Evolutionary conservation across 139 green algal species (phyloP).

Genomic region (Ulvella scutata): DNA sequence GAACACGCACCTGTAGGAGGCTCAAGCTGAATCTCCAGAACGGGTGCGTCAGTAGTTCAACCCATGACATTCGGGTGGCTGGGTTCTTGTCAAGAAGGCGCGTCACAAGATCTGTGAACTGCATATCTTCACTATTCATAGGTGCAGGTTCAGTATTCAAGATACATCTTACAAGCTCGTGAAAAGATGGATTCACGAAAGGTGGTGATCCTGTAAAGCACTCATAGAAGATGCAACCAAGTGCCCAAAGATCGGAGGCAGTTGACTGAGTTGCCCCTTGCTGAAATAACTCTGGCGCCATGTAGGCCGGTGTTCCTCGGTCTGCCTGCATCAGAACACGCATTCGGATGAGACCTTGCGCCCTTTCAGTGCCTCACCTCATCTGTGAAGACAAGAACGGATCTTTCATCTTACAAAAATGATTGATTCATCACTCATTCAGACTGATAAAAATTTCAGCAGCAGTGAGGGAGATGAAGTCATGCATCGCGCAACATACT

Average conservation of each 20-base stretch:
- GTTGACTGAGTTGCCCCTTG: conserved; percentile 59
- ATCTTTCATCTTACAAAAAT: no score
- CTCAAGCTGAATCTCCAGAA: conserved; percentile 47
- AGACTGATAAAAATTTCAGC: no score
- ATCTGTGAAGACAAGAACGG: background rate
- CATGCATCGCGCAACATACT: background rate
- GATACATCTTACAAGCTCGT: conserved; percentile 59
- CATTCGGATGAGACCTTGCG: no score
- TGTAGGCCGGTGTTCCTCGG: conserved; percentile 78
- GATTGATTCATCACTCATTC: no score
- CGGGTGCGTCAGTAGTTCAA: conserved; percentile 43
- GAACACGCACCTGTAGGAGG: conserved; percentile 31
- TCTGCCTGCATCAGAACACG: conserved; percentile 37
- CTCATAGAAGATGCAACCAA: conserved; percentile 92
- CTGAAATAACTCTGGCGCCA: conserved; percentile 89
- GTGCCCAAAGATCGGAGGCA: conserved; percentile 73
- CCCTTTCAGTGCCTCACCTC: no score
- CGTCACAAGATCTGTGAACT: conserved; percentile 55
- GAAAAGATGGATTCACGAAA: conserved; percentile 65
- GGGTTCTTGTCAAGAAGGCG: conserved; percentile 75
- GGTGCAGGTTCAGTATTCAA: conserved; percentile 38
- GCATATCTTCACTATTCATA: conserved; percentile 18
- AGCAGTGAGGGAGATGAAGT: no score
- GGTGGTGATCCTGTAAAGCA: conserved; percentile 64
- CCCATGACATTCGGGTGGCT: conserved; percentile 42